A percentile compares a stretch with the other conserved stretches of the same genome.
These are phyloP conservation scores for Centrapalus pauciflorus DNA, from an alignment of 129 eudicot genomes.

Conservation along the genomic window DNA sequence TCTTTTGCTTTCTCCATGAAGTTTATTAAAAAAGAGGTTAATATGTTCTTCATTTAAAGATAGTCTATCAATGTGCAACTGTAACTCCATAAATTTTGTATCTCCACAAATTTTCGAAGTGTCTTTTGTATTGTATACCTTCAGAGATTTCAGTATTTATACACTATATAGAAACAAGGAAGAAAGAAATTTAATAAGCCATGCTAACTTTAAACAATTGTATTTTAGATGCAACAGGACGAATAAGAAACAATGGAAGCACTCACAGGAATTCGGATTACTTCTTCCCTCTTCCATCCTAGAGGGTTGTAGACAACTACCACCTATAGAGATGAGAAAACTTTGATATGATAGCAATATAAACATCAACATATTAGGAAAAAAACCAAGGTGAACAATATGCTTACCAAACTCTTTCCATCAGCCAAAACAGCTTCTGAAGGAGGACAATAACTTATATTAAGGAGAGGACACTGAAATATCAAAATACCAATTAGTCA, in stretches of 20 bases:
- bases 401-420: constrained; percentile 69
- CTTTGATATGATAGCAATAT: constrained; percentile 6
- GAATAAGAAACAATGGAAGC: not conserved
- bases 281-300: constrained; percentile 96
- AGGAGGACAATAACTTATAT: constrained; percentile 86
- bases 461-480: constrained; percentile 86
- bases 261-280: constrained; percentile 91
- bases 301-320: constrained; percentile 77
- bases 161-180: not conserved
- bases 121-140: not conserved
- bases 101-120: not conserved
- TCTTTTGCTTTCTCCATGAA: not conserved
- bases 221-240: constrained; percentile 7
- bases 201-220: not conserved
- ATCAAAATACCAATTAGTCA: constrained; percentile 21
- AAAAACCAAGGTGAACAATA: not conserved
- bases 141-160: not conserved
- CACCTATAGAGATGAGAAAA: constrained; percentile 36
- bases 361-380: not conserved
- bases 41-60: not conserved
- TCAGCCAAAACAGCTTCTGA: constrained; percentile 69
- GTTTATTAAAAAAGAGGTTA: not conserved
- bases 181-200: not conserved
- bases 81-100: not conserved
- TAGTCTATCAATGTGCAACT: too few species aligned